Conservation (phyloP, 78 protist species). For the Dictyostelium intermedium region DNA sequence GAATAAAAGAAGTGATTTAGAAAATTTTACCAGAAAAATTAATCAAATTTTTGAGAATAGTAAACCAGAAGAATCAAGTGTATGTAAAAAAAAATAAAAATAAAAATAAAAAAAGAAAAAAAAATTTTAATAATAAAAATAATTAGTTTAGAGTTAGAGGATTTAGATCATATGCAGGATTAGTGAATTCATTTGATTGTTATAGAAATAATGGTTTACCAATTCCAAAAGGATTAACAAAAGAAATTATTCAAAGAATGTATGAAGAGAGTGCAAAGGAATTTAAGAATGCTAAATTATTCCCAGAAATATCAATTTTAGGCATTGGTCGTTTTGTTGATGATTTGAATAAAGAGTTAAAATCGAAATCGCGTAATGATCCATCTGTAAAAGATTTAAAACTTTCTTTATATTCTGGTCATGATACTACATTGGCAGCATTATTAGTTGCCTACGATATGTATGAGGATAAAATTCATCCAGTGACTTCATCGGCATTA, state of each 20-base stretch:
- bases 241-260: constrained; percentile 51
- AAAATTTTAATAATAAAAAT: neutral
- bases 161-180: constrained; percentile 51
- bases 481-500: constrained; percentile 40
- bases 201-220: constrained; percentile 66
- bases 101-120: neutral
- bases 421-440: constrained; percentile 69
- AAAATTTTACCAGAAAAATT: neutral
- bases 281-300: neutral
- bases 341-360: constrained; percentile 20
- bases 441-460: constrained; percentile 55
- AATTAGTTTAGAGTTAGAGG: neutral
- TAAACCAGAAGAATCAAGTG: constrained; percentile 18
- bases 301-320: constrained; percentile 16
- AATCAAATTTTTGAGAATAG: constrained; percentile 35
- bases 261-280: constrained; percentile 60
- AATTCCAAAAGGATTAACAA: constrained; percentile 50
- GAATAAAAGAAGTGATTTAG: constrained; percentile 24
- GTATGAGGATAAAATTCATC: constrained; percentile 58
- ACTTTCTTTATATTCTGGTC: constrained; percentile 52
- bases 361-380: neutral
- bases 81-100: neutral
- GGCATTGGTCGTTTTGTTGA: constrained; percentile 63
- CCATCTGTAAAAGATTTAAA: constrained; percentile 10
- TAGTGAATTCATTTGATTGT: constrained; percentile 65